A percentile compares a stretch with the other conserved stretches of the same genome.
Conservation (phyloP, 192 early-diverging fungal species). For the Gamsiella multidivaricata region DNA sequence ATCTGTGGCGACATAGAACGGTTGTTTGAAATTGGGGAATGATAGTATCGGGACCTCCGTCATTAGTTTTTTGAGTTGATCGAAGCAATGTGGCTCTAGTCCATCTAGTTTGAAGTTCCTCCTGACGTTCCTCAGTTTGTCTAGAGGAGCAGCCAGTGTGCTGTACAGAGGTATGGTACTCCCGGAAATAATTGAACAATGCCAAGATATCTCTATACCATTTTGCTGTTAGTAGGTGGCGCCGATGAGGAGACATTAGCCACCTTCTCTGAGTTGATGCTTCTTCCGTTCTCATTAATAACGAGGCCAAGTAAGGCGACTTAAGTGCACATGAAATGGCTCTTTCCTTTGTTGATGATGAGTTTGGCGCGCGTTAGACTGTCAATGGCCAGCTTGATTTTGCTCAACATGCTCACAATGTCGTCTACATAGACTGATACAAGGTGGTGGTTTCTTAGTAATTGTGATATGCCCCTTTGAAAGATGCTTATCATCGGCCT, state of each 20-base stretch:
- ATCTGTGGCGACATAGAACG: slow-evolving; percentile 46
- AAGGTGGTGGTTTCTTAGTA: neutral
- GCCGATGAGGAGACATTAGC: slow-evolving; percentile 24
- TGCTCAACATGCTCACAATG: slow-evolving; percentile 4
- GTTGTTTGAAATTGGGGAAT: slow-evolving; percentile 23
- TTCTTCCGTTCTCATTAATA: neutral
- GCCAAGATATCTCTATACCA: slow-evolving; percentile 22
- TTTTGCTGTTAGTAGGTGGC: slow-evolving; percentile 26
- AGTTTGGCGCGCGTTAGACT: no score
- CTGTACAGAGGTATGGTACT: slow-evolving; percentile 27
- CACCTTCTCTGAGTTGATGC: slow-evolving; percentile 16
- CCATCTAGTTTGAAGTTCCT: neutral
- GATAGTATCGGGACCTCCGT: slow-evolving; percentile 17
- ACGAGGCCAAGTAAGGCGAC: slow-evolving; percentile 14
- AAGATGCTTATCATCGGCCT: slow-evolving; percentile 11
- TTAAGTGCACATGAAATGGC: slow-evolving; percentile 14
- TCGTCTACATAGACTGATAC: slow-evolving; percentile 9
- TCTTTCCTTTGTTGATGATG: slow-evolving; percentile 19
- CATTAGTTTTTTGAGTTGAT: no score
- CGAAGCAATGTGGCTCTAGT: neutral
- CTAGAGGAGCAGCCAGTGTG: slow-evolving; percentile 30
- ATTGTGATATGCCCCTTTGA: slow-evolving; percentile 1
- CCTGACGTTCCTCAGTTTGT: slow-evolving; percentile 6
- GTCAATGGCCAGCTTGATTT: neutral
- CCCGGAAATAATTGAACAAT: slow-evolving; percentile 38